These are phyloP conservation scores for Aspergillus caelatus DNA, from an alignment of 2,329 filamentous ascomycete species.

Conservation along the genomic window DNA sequence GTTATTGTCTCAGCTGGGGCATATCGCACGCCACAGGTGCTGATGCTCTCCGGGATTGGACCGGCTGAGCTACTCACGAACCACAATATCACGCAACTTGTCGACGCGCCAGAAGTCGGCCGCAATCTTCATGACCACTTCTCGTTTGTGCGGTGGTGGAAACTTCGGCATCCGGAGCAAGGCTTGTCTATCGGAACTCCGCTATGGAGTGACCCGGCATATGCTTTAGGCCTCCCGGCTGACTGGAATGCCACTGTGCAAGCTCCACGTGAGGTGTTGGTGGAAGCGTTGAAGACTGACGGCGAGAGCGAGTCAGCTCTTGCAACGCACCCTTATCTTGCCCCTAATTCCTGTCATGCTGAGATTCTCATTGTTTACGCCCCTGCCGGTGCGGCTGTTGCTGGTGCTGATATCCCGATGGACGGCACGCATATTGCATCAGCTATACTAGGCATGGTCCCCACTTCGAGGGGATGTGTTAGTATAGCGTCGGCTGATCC, in stretches of 20 bases:
- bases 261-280: conserved; percentile 1
- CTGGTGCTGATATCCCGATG: conserved; percentile 18
- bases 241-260: conserved; percentile 39
- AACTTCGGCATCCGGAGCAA: not conserved
- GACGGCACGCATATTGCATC: conserved; percentile 28
- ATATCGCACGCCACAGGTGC: conserved; percentile 36
- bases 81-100: conserved; percentile 32
- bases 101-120: conserved; percentile 27
- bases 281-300: conserved; percentile 9
- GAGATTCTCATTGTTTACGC: conserved; percentile 30
- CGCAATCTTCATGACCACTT: conserved; percentile 31
- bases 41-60: conserved; percentile 41
- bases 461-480: conserved; percentile 27
- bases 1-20: conserved; percentile 37
- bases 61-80: conserved; percentile 32
- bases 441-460: conserved; percentile 20
- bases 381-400: conserved; percentile 20
- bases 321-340: not conserved
- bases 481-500: conserved; percentile 21
- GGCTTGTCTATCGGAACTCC: conserved; percentile 23
- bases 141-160: conserved; percentile 29
- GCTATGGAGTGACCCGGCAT: conserved; percentile 40
- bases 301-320: conserved; percentile 1
- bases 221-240: conserved; percentile 37
- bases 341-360: not conserved